phyloP scores from a whole-genome alignment of 495 filamentous ascomycete genomes.

The Penicillium argentinense region DNA sequence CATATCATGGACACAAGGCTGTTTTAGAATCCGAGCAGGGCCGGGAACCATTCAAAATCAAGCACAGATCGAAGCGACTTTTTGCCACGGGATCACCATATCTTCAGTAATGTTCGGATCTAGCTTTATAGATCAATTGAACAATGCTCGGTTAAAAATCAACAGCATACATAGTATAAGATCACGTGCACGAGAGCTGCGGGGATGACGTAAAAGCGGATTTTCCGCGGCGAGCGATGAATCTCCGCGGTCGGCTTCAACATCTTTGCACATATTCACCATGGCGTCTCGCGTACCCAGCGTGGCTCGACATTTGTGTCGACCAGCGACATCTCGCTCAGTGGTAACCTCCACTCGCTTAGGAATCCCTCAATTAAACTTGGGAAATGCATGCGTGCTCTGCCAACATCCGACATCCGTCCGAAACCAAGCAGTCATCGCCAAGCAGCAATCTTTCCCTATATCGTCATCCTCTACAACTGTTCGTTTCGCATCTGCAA shows the following conservation, averaged over 20 bases:
- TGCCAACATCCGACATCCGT: not conserved
- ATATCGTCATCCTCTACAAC: not conserved
- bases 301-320: constrained; percentile 8
- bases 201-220: constrained; percentile 22
- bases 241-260: constrained; percentile 1
- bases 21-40: too few relatives aligned
- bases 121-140: too few relatives aligned
- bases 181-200: constrained; percentile 18
- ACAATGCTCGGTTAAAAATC: too few relatives aligned
- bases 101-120: too few relatives aligned
- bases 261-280: not conserved
- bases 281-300: constrained; percentile 15
- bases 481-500: constrained; percentile 20
- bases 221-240: constrained; percentile 1
- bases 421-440: not conserved
- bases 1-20: too few relatives aligned
- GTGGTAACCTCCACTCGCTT: not conserved
- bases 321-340: not conserved
- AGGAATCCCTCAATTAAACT: not conserved
- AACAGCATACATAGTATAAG: not conserved
- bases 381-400: not conserved
- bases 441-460: not conserved
- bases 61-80: too few relatives aligned
- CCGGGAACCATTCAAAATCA: too few relatives aligned
- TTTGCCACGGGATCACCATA: too few relatives aligned